These are phyloP conservation scores for Lepidium africanum DNA, from an alignment of 345 rosid species.

Conservation along the genomic window DNA sequence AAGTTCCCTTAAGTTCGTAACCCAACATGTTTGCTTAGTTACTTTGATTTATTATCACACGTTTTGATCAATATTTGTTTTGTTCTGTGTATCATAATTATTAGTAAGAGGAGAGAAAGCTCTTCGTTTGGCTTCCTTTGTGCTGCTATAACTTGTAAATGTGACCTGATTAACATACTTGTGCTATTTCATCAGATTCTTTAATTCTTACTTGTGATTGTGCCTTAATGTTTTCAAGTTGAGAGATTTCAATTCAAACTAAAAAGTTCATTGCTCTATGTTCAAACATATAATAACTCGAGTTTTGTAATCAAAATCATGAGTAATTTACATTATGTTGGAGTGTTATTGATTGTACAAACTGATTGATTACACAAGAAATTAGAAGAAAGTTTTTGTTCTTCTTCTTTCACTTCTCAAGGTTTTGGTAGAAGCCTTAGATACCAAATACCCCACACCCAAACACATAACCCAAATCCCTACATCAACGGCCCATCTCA, in stretches of 20 bases:
- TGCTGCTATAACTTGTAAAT: conserved; percentile 12
- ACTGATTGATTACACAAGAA: not conserved
- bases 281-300: not conserved
- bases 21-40: not conserved
- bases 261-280: not conserved
- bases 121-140: not conserved
- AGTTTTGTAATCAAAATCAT: not conserved
- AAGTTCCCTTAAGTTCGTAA: not conserved
- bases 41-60: not conserved
- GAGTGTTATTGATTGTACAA: not conserved
- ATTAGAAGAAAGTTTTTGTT: conserved; percentile 26
- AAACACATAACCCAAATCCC: conserved; percentile 81
- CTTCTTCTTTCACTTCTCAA: conserved; percentile 28
- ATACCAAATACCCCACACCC: conserved; percentile 65
- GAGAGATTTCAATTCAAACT: not conserved
- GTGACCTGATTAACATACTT: not conserved
- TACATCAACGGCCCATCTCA: conserved; percentile 75
- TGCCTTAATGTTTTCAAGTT: not conserved
- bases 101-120: not conserved
- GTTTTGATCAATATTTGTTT: not conserved
- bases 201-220: not conserved
- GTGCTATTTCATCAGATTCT: not conserved
- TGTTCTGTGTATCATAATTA: not conserved
- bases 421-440: conserved; percentile 54
- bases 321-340: not conserved